These are phyloP conservation scores for Lactifluus subvellereus DNA, from an alignment of 768 basidiomycete species.

Conservation along the genomic window DNA sequence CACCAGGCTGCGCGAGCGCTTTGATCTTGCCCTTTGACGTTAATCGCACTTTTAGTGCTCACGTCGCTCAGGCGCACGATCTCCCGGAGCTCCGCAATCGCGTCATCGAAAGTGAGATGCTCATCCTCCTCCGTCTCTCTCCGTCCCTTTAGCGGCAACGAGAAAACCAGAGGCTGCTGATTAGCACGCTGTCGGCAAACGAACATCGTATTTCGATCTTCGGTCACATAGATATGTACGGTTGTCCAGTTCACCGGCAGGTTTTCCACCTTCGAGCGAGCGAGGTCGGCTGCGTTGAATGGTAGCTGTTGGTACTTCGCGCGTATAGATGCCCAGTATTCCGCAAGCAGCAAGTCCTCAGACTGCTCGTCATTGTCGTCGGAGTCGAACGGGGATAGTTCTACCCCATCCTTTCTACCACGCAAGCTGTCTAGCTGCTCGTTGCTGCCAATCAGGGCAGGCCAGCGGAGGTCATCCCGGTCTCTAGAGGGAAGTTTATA, in stretches of 20 bases:
- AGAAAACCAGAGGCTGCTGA: constrained; percentile 70
- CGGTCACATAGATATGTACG: constrained; percentile 75
- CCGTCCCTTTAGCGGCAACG: constrained; percentile 80
- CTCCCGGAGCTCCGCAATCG: constrained; percentile 64
- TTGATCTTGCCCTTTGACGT: constrained; percentile 61
- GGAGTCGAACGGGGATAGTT: constrained; percentile 28
- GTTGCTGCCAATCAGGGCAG: constrained; percentile 44
- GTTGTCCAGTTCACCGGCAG: constrained; percentile 80
- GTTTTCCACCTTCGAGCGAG: constrained; percentile 36
- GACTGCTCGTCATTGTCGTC: constrained; percentile 36
- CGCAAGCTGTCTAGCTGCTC: constrained; percentile 32
- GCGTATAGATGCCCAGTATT: constrained; percentile 60
- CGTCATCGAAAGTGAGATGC: constrained; percentile 70
- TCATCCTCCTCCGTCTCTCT: constrained; percentile 68
- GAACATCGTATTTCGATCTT: constrained; percentile 79
- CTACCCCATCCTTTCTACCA: constrained; percentile 24
- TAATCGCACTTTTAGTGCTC: constrained; percentile 62
- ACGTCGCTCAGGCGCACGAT: constrained; percentile 79
- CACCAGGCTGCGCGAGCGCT: constrained; percentile 78
- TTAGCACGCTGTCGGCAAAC: constrained; percentile 69
- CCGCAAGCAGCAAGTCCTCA: constrained; percentile 34
- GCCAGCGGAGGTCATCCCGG: constrained; percentile 74
- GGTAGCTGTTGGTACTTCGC: constrained; percentile 46
- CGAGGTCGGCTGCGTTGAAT: constrained; percentile 39
- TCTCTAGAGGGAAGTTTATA: constrained; percentile 52